phyloP scores from a whole-genome alignment of 78 protist species.

The Dictyostelium citrinum region DNA sequence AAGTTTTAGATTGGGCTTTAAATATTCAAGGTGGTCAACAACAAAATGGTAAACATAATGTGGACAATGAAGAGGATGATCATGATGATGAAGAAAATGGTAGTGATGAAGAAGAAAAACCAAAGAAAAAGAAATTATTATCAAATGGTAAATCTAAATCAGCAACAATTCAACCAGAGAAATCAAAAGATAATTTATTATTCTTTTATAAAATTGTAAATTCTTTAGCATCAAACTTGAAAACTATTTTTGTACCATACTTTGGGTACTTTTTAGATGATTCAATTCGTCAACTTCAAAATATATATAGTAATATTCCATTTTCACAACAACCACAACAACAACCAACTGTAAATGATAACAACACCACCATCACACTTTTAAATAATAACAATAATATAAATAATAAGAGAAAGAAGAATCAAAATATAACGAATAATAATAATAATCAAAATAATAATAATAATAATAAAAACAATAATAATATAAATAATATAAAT shows the following conservation, averaged over 20 bases:
- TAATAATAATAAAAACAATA: neutral
- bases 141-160: neutral
- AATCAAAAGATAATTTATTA: constrained; percentile 11
- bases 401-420: constrained; percentile 11
- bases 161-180: neutral
- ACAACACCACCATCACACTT: neutral
- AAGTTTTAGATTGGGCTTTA: constrained; percentile 60
- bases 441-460: neutral
- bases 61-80: neutral
- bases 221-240: constrained; percentile 17
- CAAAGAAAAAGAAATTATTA: constrained; percentile 6
- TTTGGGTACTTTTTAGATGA: constrained; percentile 47
- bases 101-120: neutral
- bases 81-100: neutral
- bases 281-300: constrained; percentile 19
- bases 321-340: neutral
- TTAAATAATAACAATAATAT: neutral
- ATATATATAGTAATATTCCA: constrained; percentile 11
- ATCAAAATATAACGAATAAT: neutral
- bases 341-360: neutral
- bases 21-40: neutral
- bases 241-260: constrained; percentile 63
- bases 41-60: neutral
- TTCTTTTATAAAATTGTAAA: constrained; percentile 56
- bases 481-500: neutral